These are phyloP conservation scores for Neoboletus magnificus DNA, from an alignment of 768 basidiomycete genomes.

Conservation along the genomic window DNA sequence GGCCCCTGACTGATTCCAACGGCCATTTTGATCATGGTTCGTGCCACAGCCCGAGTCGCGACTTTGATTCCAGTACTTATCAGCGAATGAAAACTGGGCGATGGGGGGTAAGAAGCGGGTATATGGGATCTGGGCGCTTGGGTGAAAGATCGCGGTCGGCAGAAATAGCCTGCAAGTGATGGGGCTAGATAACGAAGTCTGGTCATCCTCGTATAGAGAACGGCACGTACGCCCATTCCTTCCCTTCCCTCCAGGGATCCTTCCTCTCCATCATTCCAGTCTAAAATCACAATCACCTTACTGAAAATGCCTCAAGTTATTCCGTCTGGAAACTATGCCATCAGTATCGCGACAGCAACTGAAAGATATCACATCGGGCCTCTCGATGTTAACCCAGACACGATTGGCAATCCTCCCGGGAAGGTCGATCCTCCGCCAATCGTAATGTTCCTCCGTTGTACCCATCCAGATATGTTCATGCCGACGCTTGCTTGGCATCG, in stretches of 20 bases:
- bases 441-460: neutral
- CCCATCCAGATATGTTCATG: neutral
- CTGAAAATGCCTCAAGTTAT: neutral
- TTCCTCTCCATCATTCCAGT: neutral
- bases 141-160: neutral
- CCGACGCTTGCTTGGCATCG: neutral
- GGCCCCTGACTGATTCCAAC: neutral
- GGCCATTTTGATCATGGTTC: neutral
- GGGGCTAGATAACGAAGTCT: neutral
- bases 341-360: neutral
- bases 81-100: neutral
- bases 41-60: no score
- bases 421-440: neutral
- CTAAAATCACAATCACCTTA: neutral
- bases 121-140: neutral
- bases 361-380: neutral
- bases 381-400: neutral
- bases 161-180: neutral
- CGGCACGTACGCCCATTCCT: neutral
- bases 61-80: neutral
- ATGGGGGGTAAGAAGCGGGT: neutral
- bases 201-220: neutral
- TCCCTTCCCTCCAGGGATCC: neutral
- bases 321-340: neutral
- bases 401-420: neutral